Percentiles rank a stretch among this genome's conserved stretches.
Evolutionary conservation across 441 rosid genomes (phyloP).

Genomic region (Capsella rubella): DNA sequence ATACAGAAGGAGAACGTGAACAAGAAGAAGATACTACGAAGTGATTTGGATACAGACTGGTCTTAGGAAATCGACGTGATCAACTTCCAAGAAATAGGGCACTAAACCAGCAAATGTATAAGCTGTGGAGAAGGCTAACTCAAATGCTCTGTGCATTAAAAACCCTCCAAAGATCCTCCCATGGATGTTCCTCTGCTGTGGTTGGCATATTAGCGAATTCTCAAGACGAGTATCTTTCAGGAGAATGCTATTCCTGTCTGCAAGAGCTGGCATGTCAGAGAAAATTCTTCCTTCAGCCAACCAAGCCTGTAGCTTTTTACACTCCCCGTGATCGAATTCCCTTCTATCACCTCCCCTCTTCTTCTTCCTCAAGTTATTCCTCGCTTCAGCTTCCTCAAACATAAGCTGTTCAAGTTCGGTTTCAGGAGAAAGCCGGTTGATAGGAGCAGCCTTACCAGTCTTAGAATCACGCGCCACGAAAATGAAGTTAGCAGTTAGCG

Average conservation of each 20-base stretch:
- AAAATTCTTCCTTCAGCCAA: constrained; percentile 78
- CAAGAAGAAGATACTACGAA: neutral
- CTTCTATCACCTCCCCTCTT: constrained; percentile 61
- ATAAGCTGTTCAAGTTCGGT: constrained; percentile 66
- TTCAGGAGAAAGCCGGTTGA: constrained; percentile 71
- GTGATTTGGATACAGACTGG: constrained; percentile 59
- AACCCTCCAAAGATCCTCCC: constrained; percentile 86
- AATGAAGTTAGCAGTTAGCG: constrained; percentile 76
- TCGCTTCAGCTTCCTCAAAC: constrained; percentile 76
- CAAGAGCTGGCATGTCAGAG: constrained; percentile 87
- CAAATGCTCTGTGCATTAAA: constrained; percentile 83
- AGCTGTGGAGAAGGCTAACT: constrained; percentile 88
- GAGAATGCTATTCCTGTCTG: constrained; percentile 85
- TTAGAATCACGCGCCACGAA: constrained; percentile 86
- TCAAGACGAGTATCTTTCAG: constrained; percentile 74
- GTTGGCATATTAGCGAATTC: constrained; percentile 78
- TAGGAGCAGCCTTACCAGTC: constrained; percentile 78
- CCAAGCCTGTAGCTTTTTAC: constrained; percentile 55
- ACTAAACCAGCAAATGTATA: constrained; percentile 84
- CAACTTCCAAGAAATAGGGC: constrained; percentile 83
- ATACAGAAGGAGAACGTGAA: constrained; percentile 1
- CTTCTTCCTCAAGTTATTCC: constrained; percentile 66
- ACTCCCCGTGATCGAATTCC: constrained; percentile 54
- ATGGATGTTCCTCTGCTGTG: constrained; percentile 84
- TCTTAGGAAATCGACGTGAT: constrained; percentile 85